These are phyloP conservation scores for Phlyctochytrium bullatum DNA, from an alignment of 192 early-diverging fungal genomes.

Conservation along the genomic window DNA sequence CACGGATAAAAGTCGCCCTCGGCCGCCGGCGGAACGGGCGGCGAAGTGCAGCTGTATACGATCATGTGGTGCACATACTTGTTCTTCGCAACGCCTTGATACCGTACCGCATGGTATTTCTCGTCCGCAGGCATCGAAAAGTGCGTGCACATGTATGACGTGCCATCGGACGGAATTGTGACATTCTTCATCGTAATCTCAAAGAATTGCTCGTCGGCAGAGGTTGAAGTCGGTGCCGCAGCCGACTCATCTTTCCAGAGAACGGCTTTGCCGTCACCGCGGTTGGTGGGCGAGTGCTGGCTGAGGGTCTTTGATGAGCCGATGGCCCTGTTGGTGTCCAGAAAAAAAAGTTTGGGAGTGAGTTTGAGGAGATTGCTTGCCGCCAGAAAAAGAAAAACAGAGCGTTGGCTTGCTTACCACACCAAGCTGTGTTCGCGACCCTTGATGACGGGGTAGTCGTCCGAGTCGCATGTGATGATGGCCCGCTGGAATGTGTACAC, in stretches of 20 bases:
- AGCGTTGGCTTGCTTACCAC: too few relatives aligned
- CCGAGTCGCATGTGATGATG: constrained; percentile 16
- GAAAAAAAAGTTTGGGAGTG: too few relatives aligned
- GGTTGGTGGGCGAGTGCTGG: too few relatives aligned
- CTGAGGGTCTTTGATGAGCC: too few relatives aligned
- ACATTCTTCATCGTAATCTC: not conserved
- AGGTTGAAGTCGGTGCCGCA: too few relatives aligned
- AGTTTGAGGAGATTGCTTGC: too few relatives aligned
- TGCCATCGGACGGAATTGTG: not conserved
- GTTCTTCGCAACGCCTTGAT: constrained; percentile 3
- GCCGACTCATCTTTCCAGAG: too few relatives aligned
- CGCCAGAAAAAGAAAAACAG: too few relatives aligned
- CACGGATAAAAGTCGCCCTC: constrained; percentile 17
- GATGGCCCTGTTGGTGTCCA: too few relatives aligned
- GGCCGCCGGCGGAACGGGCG: not conserved
- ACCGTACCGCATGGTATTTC: constrained; percentile 24
- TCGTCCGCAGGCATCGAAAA: constrained; percentile 14
- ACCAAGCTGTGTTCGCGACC: too few relatives aligned
- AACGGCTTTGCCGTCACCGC: too few relatives aligned
- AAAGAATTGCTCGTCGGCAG: not conserved
- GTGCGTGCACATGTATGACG: constrained; percentile 18
- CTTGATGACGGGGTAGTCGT: too few relatives aligned
- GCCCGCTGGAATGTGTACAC: constrained; percentile 15
- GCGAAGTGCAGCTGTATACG: constrained; percentile 3
- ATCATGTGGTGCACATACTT: constrained; percentile 13